Conservation (phyloP, 202 grass and related monocot species). For the Digitaria exilis region DNA sequence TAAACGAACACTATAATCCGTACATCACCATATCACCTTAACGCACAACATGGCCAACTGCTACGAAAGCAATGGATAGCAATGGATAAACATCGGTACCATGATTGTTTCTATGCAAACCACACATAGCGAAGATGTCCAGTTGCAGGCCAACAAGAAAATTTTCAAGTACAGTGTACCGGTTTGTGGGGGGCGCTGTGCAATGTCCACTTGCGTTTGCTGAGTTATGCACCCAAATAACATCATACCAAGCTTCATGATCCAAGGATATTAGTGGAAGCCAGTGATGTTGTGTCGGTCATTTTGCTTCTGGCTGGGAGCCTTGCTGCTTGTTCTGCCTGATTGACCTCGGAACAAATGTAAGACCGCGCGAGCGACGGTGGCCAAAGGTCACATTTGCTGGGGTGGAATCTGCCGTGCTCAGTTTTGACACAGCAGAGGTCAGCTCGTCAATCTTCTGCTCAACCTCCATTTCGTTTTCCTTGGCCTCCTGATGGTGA, state of each 20-base stretch:
- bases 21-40: neutral
- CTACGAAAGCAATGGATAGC: neutral
- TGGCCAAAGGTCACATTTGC: constrained; percentile 64
- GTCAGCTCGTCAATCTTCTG: constrained; percentile 69
- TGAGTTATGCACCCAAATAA: neutral
- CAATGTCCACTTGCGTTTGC: neutral
- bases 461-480: constrained; percentile 68
- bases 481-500: constrained; percentile 32
- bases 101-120: neutral
- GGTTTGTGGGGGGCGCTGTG: neutral
- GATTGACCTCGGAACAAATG: constrained; percentile 80
- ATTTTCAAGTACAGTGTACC: neutral
- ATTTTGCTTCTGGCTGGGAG: constrained; percentile 49
- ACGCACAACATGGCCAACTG: neutral
- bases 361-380: constrained; percentile 63
- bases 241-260: neutral
- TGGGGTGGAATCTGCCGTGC: constrained; percentile 57
- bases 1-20: neutral
- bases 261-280: constrained; percentile 9
- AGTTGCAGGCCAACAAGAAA: neutral
- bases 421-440: constrained; percentile 70
- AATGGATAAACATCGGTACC: neutral
- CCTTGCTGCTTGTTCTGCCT: constrained; percentile 54
- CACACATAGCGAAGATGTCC: neutral
- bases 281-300: neutral